Conservation (phyloP, 164 flowering plant genomes). For the Malania oleifera region DNA sequence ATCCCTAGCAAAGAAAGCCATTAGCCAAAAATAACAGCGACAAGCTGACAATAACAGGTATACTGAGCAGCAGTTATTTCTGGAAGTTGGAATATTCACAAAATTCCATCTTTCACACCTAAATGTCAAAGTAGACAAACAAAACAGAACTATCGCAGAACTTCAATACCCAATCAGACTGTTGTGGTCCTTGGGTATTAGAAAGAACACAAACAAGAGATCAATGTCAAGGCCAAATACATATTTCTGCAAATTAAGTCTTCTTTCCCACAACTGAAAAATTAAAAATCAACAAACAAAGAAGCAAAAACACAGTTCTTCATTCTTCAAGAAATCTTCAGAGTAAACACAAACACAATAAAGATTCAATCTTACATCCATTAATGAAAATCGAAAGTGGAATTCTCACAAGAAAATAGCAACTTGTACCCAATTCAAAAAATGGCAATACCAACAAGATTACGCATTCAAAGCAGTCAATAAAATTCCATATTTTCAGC, state of each 20-base stretch:
- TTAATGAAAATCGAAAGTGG: neutral
- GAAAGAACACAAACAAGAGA: neutral
- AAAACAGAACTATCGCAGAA: no score
- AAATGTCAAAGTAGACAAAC: neutral
- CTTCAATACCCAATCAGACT: neutral
- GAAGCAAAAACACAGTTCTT: no score
- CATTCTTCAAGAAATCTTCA: neutral
- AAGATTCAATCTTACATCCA: constrained; percentile 6
- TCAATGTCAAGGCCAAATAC: neutral
- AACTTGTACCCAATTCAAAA: no score
- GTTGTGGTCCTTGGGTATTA: neutral
- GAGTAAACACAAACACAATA: neutral
- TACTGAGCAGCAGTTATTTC: no score
- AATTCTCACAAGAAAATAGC: no score
- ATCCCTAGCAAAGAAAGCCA: no score
- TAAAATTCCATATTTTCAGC: neutral
- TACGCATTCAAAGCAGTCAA: neutral
- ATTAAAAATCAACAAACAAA: no score
- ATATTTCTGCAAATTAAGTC: no score
- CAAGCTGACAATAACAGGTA: no score
- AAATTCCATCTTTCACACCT: neutral
- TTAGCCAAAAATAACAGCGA: no score
- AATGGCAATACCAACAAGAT: neutral
- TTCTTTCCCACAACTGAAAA: no score
- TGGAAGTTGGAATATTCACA: neutral